Conservation (phyloP, 2,329 filamentous ascomycete genomes). For the Talaromyces rugulosus region DNA sequence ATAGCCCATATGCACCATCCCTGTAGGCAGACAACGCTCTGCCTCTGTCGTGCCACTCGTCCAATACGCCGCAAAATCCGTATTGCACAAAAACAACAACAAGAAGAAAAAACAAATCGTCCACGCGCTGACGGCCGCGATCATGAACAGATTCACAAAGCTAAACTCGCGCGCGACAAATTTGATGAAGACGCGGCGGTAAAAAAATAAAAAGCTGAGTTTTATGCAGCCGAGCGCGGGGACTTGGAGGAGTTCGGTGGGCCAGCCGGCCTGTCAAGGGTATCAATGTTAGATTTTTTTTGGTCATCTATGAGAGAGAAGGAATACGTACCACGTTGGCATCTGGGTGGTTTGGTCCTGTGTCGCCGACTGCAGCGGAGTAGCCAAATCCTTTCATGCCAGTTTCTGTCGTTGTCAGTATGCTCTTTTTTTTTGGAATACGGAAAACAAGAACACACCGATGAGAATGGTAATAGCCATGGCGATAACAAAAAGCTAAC, state of each 20-base stretch:
- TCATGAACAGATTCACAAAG: background rate
- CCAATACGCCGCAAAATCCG: background rate
- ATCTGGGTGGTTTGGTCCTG: background rate
- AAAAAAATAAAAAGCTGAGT: slow-evolving; percentile 3
- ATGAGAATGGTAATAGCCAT: slow-evolving; percentile 3
- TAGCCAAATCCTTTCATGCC: background rate
- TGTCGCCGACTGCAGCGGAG: background rate
- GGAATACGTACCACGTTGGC: background rate
- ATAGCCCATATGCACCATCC: background rate
- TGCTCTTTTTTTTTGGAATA: background rate
- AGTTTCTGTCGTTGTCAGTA: background rate
- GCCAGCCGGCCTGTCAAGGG: background rate
- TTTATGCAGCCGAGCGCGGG: background rate
- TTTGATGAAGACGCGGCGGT: background rate
- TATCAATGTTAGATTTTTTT: no score
- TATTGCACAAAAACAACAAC: background rate
- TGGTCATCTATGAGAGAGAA: background rate
- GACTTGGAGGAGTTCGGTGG: background rate
- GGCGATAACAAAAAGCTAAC: background rate
- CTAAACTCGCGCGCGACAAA: background rate
- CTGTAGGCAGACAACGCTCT: background rate
- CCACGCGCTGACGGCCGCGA: background rate
- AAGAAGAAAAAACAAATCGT: slow-evolving; percentile 1
- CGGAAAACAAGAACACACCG: background rate
- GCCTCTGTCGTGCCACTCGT: background rate